phyloP scores from a whole-genome alignment of 2,329 filamentous ascomycete genomes.

The Neocatenulostroma microsporum region DNA sequence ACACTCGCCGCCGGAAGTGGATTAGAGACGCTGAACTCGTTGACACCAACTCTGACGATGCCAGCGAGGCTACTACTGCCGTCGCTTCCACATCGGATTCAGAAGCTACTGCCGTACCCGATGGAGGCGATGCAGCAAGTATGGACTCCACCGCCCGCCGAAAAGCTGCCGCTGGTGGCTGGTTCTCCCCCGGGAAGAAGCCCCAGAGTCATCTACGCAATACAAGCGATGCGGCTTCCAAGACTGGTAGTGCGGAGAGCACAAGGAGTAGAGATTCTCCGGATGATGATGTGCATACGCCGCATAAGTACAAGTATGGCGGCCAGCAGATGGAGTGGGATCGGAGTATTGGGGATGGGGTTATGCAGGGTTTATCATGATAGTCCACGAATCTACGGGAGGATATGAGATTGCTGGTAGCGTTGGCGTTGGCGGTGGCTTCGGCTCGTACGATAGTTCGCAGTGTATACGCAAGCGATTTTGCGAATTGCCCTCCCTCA shows the following conservation, averaged over 20 bases:
- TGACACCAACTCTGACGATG: conserved; percentile 46
- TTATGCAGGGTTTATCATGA: conserved; percentile 62
- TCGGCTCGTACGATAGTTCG: too few relatives aligned
- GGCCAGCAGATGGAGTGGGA: conserved; percentile 49
- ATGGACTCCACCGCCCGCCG: conserved; percentile 15
- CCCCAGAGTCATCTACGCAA: too few relatives aligned
- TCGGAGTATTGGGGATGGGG: conserved; percentile 79
- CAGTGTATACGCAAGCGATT: too few relatives aligned
- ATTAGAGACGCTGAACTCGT: conserved; percentile 92
- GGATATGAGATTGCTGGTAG: too few relatives aligned
- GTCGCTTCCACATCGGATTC: too few relatives aligned
- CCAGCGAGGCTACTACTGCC: not conserved
- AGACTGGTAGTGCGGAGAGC: conserved; percentile 18
- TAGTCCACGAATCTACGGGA: too few relatives aligned
- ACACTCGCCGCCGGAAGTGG: conserved; percentile 91
- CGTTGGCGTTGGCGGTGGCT: too few relatives aligned
- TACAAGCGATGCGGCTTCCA: conserved; percentile 16
- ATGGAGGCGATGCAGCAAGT: too few relatives aligned
- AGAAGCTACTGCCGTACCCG: too few relatives aligned
- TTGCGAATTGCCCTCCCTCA: too few relatives aligned
- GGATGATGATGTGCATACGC: conserved; percentile 44
- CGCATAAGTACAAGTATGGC: conserved; percentile 41
- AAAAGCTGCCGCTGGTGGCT: too few relatives aligned
- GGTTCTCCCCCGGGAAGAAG: conserved; percentile 20
- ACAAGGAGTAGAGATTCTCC: conserved; percentile 26